Base-by-base conservation (phyloP, 768 basidiomycete species). In the Agaricus sinodeliciosus region DNA sequence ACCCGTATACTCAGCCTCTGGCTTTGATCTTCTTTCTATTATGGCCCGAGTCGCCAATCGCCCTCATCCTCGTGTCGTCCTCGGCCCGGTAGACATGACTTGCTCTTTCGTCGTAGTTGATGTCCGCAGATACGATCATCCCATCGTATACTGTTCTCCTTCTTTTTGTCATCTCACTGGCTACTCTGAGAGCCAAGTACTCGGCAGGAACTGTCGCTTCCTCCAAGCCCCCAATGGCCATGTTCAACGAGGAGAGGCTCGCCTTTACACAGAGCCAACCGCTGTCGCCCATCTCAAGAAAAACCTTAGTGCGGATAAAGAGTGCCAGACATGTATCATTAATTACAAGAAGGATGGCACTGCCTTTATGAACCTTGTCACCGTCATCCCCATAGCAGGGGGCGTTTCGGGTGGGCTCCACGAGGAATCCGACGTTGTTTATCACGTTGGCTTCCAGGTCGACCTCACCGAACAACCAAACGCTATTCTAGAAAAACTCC, bases 401-500 rank as follows among this genome's bases (percentile, higher is more conserved):
- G 89, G 81, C 16, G 75, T 72, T 60, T 54, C 58, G 52, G 68
- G 75, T 64, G 62, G 58, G 27, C 39, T 69, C 57, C 75, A 81
- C 40, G 85, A 83, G 58, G 75, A 76, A 35, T 80, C 82, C 49
- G 86, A 94, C 42, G 76, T 90, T 37, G 83, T 81, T 8, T 95
- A 87, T 64, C 87, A 90, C 61, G 85, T 99, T 47, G 96, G 96
- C 0, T 98, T 99, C 74, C 94, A 99, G 69, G 88, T 96, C 51
- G 92, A 97, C 67, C 73, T 99, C 45, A 83, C 84, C 15, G 82
- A 87, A 61, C 92, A 94, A 69, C 93, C 92, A 2, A 82, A 82
- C 58, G 81, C 81, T 2, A 94, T 96, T 55, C 69, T 94, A 49
- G 79, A 87, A 58, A 90, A 85, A 64, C 75, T 94, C 49, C 70